These are phyloP conservation scores for Clitocybe nebularis DNA, from an alignment of 1,284 basidiomycete species.

Conservation along the genomic window DNA sequence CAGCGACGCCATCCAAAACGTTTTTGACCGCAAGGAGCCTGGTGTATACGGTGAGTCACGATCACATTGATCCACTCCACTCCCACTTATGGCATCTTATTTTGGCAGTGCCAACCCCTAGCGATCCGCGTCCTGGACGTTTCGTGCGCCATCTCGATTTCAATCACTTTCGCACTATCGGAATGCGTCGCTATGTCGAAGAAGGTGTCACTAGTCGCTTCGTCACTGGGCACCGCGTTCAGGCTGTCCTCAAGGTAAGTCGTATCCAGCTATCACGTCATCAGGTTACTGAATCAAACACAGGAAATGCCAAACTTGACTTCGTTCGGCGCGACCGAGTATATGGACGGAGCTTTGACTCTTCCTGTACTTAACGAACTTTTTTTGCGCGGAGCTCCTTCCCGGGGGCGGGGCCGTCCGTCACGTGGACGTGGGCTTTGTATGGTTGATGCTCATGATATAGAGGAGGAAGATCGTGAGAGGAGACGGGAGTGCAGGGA, in stretches of 20 bases:
- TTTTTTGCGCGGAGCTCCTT: constrained; percentile 74
- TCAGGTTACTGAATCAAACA: constrained; percentile 13
- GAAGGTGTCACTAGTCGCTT: constrained; percentile 89
- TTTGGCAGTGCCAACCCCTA: constrained; percentile 60
- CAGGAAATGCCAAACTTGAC: constrained; percentile 84
- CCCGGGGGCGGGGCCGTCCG: constrained; percentile 66
- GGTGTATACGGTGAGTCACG: constrained; percentile 62
- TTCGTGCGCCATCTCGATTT: constrained; percentile 82
- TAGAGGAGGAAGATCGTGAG: constrained; percentile 69
- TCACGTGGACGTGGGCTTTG: constrained; percentile 56
- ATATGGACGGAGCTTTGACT: constrained; percentile 90
- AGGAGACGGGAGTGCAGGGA: constrained; percentile 74
- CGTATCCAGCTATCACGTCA: constrained; percentile 8
- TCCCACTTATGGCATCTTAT: constrained; percentile 7
- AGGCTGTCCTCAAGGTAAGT: constrained; percentile 74
- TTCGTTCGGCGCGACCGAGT: constrained; percentile 90
- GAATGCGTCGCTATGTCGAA: constrained; percentile 88
- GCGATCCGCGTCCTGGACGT: constrained; percentile 72
- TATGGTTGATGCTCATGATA: constrained; percentile 41
- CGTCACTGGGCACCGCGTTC: constrained; percentile 85
- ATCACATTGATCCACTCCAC: no score
- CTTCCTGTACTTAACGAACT: constrained; percentile 81
- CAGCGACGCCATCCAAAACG: constrained; percentile 66
- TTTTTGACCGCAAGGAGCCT: constrained; percentile 56
- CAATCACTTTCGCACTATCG: constrained; percentile 92